Conservation (phyloP, 305 asterid genomes). For the Fraxinus sp. region DNA sequence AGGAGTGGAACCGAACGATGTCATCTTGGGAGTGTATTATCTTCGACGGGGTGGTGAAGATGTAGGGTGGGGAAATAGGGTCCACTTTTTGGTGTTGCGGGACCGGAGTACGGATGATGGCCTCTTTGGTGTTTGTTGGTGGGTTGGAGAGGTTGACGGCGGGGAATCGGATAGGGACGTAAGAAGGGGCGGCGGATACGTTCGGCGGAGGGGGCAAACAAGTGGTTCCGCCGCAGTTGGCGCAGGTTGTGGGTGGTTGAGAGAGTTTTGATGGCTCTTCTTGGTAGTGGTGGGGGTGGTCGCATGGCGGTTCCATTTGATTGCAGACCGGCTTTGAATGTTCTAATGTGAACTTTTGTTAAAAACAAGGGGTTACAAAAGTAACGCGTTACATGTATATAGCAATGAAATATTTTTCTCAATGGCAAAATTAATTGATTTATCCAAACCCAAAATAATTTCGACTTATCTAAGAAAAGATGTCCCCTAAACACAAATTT, state of each 20-base stretch:
- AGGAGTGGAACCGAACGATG: conserved; percentile 58
- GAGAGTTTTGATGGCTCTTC: conserved; percentile 20
- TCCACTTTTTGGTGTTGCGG: conserved; percentile 61
- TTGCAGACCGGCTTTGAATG: neutral
- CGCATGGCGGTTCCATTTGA: conserved; percentile 43
- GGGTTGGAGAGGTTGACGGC: conserved; percentile 72
- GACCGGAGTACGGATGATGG: conserved; percentile 81
- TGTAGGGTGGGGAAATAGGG: conserved; percentile 58
- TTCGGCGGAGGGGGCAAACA: conserved; percentile 58
- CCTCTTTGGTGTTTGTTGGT: conserved; percentile 65
- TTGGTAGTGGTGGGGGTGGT: conserved; percentile 31
- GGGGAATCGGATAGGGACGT: conserved; percentile 87
- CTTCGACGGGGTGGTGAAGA: conserved; percentile 56
- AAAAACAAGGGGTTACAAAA: neutral
- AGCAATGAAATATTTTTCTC: neutral
- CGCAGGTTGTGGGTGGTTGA: conserved; percentile 40
- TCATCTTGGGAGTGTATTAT: conserved; percentile 60
- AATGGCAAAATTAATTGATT: neutral
- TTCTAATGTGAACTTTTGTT: neutral
- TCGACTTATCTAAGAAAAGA: neutral
- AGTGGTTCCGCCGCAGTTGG: conserved; percentile 74
- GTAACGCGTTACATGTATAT: neutral
- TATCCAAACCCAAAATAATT: neutral
- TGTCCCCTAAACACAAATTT: neutral
- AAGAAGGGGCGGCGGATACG: conserved; percentile 53